Evolutionary conservation across 352 stramenopile genomes (phyloP).

Genomic region (Globisporangium megalacanthum): DNA sequence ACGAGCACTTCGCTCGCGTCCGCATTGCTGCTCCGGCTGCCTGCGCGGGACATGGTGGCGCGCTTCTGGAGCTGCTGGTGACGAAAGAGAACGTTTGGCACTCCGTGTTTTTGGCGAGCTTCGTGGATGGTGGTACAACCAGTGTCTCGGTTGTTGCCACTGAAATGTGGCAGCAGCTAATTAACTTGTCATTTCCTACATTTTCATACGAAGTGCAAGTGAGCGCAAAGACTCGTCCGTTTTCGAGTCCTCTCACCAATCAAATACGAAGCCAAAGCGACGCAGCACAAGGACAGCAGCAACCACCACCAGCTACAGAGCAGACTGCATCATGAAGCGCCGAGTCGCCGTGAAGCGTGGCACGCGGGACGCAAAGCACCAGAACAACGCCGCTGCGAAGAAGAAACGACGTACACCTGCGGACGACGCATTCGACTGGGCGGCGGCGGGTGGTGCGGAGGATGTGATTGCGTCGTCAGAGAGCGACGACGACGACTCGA

Average conservation of each 20-base stretch:
- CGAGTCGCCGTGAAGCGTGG: constrained; percentile 46
- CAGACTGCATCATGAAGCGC: constrained; percentile 16
- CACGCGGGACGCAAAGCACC: constrained; percentile 21
- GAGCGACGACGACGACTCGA: constrained; percentile 45
- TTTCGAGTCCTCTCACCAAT: constrained; percentile 5
- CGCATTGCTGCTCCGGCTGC: background rate
- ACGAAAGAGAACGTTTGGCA: background rate
- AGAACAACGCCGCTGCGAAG: constrained; percentile 21
- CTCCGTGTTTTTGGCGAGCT: background rate
- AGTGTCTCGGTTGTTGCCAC: background rate
- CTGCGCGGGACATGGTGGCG: constrained; percentile 1
- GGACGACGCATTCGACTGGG: constrained; percentile 82
- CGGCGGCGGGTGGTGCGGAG: constrained; percentile 28
- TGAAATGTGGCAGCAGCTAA: background rate
- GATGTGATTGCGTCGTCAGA: constrained; percentile 75
- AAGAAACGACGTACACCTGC: constrained; percentile 61
- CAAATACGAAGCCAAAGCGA: constrained; percentile 7
- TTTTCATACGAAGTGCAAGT: too few relatives aligned
- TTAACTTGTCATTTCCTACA: too few relatives aligned
- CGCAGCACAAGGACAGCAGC: constrained; percentile 2
- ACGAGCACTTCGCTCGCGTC: constrained; percentile 27
- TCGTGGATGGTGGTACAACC: background rate
- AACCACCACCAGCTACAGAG: background rate
- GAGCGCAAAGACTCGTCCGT: too few relatives aligned
- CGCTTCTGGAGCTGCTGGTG: background rate